A percentile compares a stretch with the other conserved stretches of the same genome.
phyloP scores from a whole-genome alignment of 495 filamentous ascomycete genomes.

The Penicillium manginii region DNA sequence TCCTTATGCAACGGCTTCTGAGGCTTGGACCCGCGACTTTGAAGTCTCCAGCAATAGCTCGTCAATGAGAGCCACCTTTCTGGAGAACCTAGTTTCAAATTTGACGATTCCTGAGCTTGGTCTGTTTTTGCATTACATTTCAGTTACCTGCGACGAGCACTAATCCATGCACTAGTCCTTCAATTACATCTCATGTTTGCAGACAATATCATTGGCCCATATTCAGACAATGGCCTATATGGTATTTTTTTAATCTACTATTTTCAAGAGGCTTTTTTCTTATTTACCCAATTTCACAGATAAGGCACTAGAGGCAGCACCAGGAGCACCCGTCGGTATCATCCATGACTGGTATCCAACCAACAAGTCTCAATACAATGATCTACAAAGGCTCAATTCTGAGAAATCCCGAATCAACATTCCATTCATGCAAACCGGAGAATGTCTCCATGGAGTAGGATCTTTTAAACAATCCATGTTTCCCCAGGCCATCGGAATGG shows the following conservation, averaged over 20 bases:
- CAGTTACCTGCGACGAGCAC: not conserved
- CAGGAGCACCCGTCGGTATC: slow-evolving; percentile 11
- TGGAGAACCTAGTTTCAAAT: slow-evolving; percentile 8
- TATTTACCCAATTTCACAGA: not conserved
- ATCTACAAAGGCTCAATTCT: slow-evolving; percentile 8
- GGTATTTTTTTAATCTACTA: slow-evolving; percentile 21
- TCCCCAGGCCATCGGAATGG: slow-evolving; percentile 13
- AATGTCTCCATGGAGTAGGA: slow-evolving; percentile 15
- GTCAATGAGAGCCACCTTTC: not conserved
- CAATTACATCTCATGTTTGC: slow-evolving; percentile 51
- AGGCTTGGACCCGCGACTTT: not conserved
- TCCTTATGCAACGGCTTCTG: not conserved
- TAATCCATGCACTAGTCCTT: slow-evolving; percentile 23
- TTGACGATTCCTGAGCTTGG: slow-evolving; percentile 16
- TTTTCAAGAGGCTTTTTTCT: not conserved
- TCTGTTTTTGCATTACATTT: not conserved
- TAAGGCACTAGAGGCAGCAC: slow-evolving; percentile 10
- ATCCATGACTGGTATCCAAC: slow-evolving; percentile 20
- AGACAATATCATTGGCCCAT: slow-evolving; percentile 41
- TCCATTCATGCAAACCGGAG: slow-evolving; percentile 16
- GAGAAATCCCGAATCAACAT: slow-evolving; percentile 5
- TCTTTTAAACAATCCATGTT: slow-evolving; percentile 20
- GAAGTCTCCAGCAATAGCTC: not conserved
- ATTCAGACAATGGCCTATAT: slow-evolving; percentile 45
- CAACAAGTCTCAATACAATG: slow-evolving; percentile 15